Evolutionary conservation across 306 rosid genomes (phyloP).

Genomic region (Alnus glutinosa): DNA sequence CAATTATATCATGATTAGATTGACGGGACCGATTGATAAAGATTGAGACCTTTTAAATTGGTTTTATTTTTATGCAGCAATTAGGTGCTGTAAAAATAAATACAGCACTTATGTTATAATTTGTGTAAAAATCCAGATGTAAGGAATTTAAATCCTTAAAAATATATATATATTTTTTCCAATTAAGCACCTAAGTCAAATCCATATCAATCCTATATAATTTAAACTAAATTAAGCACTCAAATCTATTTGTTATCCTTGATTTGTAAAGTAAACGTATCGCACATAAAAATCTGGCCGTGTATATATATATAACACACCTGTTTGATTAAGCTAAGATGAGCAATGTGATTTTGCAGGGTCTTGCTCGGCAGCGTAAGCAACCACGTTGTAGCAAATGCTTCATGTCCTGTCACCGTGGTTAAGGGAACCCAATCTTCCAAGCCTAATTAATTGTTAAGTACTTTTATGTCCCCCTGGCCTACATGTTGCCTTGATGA

Average conservation of each 20-base stretch:
- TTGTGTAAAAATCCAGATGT: no score
- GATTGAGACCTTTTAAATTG: not conserved
- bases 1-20: not conserved
- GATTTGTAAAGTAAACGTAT: no score
- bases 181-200: no score
- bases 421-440: slow-evolving; percentile 48
- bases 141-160: no score
- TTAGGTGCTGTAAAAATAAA: no score
- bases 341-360: slow-evolving; percentile 34
- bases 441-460: slow-evolving; percentile 25
- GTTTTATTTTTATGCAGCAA: no score
- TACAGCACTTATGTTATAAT: no score
- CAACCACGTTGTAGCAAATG: slow-evolving; percentile 59
- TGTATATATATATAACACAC: not conserved
- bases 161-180: no score
- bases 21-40: not conserved
- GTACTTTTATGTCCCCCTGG: not conserved
- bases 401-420: slow-evolving; percentile 77
- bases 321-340: not conserved
- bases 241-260: no score
- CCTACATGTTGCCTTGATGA: not conserved
- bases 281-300: no score
- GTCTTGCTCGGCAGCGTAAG: slow-evolving; percentile 77
- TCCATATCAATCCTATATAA: no score
- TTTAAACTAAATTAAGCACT: no score